Percentiles rank a stretch among this genome's conserved stretches.
phyloP scores from a whole-genome alignment of 2,329 filamentous ascomycete genomes.

The Parastagonospora avenae region DNA sequence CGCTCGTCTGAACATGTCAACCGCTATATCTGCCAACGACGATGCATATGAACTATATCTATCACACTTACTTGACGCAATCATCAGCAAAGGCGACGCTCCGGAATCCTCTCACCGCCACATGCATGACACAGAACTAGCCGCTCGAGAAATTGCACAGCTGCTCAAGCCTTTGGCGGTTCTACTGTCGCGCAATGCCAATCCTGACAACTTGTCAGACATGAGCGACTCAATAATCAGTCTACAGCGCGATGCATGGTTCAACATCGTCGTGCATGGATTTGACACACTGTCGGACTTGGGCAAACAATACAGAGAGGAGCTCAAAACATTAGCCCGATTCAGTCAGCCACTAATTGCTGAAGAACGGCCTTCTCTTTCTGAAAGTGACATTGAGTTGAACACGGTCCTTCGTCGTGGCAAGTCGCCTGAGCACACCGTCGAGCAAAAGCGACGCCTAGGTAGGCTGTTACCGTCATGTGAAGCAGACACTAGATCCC shows the following conservation, averaged over 20 bases:
- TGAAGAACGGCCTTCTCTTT: constrained; percentile 84
- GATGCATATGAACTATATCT: constrained; percentile 83
- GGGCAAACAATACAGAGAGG: constrained; percentile 73
- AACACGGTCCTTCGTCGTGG: constrained; percentile 91
- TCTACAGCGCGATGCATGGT: constrained; percentile 91
- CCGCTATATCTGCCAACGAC: constrained; percentile 69
- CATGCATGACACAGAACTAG: constrained; percentile 79
- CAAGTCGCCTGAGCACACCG: constrained; percentile 76
- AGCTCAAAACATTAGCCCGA: constrained; percentile 82
- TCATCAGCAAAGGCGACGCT: constrained; percentile 88
- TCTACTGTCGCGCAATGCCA: constrained; percentile 66
- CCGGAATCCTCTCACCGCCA: constrained; percentile 73
- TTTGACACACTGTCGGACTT: constrained; percentile 77
- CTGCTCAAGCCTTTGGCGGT: constrained; percentile 86
- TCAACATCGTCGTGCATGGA: constrained; percentile 94
- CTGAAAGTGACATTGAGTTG: constrained; percentile 95
- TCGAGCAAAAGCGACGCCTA: constrained; percentile 80
- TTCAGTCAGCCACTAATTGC: constrained; percentile 87
- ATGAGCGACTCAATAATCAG: constrained; percentile 61
- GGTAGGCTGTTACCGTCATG: constrained; percentile 74
- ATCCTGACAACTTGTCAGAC: constrained; percentile 64
- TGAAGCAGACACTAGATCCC: constrained; percentile 75
- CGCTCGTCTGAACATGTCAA: constrained; percentile 79
- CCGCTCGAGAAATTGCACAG: constrained; percentile 84
- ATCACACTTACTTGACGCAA: constrained; percentile 79